These are phyloP conservation scores for Geotrichum restrictum DNA, from an alignment of 1,139 yeast species.

Conservation along the genomic window DNA sequence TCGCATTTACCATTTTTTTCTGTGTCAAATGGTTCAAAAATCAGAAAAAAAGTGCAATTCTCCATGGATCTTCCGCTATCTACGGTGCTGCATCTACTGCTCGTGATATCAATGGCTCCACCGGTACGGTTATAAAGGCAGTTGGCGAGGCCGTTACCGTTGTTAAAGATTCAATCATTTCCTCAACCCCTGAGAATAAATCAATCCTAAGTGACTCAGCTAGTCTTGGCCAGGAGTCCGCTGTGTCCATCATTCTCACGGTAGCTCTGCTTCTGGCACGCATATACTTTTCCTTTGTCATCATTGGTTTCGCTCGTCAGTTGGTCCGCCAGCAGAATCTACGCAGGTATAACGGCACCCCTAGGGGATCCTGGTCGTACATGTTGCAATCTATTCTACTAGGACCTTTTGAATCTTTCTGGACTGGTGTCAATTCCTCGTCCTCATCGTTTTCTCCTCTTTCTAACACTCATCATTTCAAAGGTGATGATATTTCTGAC, in stretches of 20 bases:
- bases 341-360: conserved; percentile 37
- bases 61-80: neutral
- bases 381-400: conserved; percentile 33
- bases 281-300: conserved; percentile 61
- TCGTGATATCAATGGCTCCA: conserved; percentile 17
- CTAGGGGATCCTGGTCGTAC: conserved; percentile 35
- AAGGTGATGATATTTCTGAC: neutral
- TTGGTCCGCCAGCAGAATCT: conserved; percentile 38
- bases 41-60: conserved; percentile 10
- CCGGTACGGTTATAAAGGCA: neutral
- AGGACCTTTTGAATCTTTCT: conserved; percentile 35
- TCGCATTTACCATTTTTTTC: conserved; percentile 70
- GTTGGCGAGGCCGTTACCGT: neutral
- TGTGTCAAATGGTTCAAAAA: conserved; percentile 63
- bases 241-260: conserved; percentile 58
- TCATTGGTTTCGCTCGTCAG: conserved; percentile 56
- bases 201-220: conserved; percentile 52
- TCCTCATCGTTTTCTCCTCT: conserved; percentile 7
- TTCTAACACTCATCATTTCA: neutral
- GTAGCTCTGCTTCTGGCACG: conserved; percentile 52
- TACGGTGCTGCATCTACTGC: neutral
- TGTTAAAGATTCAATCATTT: neutral
- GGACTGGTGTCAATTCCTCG: conserved; percentile 46
- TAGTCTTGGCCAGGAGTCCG: conserved; percentile 64
- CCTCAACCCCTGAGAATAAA: neutral